A percentile compares a stretch with the other conserved stretches of the same genome.
Conservation (phyloP, 345 rosid genomes). For the Rhodomyrtus tomentosa region DNA sequence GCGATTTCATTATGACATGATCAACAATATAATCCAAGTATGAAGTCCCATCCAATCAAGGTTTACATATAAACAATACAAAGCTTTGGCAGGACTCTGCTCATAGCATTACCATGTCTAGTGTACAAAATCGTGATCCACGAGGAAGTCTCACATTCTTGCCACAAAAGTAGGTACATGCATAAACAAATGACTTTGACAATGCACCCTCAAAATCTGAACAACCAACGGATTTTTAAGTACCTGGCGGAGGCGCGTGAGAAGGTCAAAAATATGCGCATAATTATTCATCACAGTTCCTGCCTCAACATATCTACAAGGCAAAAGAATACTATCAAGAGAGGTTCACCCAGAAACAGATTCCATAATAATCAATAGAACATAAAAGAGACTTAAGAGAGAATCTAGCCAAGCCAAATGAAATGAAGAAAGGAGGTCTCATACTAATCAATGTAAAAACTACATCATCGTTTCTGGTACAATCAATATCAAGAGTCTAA, state of each 20-base stretch:
- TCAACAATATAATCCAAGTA: background rate
- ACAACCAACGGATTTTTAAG: background rate
- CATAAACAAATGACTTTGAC: background rate
- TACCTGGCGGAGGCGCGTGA: constrained; percentile 95
- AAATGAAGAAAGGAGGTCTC: background rate
- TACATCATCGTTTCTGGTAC: background rate
- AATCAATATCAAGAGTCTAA: background rate
- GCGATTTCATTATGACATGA: background rate
- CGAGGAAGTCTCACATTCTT: background rate
- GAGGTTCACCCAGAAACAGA: background rate
- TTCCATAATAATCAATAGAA: background rate
- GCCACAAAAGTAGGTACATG: background rate
- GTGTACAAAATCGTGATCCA: background rate
- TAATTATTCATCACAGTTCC: constrained; percentile 91
- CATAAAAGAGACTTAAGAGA: background rate
- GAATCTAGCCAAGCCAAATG: background rate
- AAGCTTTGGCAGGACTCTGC: background rate
- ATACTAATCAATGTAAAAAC: background rate
- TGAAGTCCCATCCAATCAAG: background rate
- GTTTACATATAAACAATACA: background rate
- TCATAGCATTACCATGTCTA: background rate
- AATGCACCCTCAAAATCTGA: background rate
- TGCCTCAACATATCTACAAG: constrained; percentile 63
- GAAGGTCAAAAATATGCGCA: constrained; percentile 95
- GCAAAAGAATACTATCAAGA: background rate